Percentiles rank a stretch among this genome's conserved stretches.
phyloP scores from a whole-genome alignment of 176 grass and related monocot species.

The Phyllostachys edulis region DNA sequence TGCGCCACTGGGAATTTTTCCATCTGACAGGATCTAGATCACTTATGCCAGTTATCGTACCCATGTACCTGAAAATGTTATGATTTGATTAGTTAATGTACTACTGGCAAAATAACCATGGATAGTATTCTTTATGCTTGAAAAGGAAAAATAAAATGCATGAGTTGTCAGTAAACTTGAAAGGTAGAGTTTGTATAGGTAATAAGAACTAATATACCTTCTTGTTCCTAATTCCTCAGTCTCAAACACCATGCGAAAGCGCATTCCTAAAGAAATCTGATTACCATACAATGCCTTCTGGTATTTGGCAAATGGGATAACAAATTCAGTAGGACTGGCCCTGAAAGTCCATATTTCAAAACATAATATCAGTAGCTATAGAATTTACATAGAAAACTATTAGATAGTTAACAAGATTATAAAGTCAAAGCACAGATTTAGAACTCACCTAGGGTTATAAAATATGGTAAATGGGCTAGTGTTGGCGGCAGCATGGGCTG shows the following conservation, averaged over 20 bases:
- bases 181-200: neutral
- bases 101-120: neutral
- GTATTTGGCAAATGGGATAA: conserved; percentile 97
- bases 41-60: conserved; percentile 95
- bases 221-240: conserved; percentile 91
- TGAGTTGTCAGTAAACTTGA: neutral
- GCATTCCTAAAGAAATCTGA: conserved; percentile 93
- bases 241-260: conserved; percentile 97
- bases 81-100: conserved; percentile 11
- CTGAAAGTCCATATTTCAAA: conserved; percentile 51
- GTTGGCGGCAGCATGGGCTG: conserved; percentile 97
- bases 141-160: conserved; percentile 2
- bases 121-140: neutral
- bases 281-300: conserved; percentile 93
- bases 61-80: conserved; percentile 82
- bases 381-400: neutral
- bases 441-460: conserved; percentile 88
- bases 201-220: conserved; percentile 48
- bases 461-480: conserved; percentile 95
- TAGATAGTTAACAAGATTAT: neutral
- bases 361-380: conserved; percentile 7
- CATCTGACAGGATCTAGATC: conserved; percentile 95
- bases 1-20: conserved; percentile 98
- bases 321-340: conserved; percentile 96
- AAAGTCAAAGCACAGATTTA: conserved; percentile 23